These are phyloP conservation scores for Aspergillus thermomutatus DNA, from an alignment of 2,329 filamentous ascomycete genomes.

Conservation along the genomic window DNA sequence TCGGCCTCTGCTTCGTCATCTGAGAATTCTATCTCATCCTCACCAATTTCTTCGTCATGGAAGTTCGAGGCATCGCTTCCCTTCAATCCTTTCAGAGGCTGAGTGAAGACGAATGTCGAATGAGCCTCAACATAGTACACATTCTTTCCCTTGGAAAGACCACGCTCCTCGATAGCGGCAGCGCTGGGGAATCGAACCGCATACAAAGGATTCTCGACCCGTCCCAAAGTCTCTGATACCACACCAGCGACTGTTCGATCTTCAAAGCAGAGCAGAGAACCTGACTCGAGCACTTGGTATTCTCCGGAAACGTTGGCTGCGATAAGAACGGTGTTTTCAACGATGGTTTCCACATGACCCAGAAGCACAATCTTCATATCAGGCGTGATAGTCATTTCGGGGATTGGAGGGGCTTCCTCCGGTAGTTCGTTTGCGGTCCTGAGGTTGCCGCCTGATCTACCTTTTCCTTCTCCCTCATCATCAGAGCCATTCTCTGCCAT, in stretches of 20 bases:
- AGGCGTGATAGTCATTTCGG: constrained; percentile 71
- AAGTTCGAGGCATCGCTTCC: constrained; percentile 93
- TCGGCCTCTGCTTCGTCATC: constrained; percentile 93
- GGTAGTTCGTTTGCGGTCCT: constrained; percentile 77
- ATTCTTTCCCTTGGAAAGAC: constrained; percentile 64
- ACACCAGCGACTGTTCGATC: constrained; percentile 74
- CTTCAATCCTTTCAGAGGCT: constrained; percentile 73
- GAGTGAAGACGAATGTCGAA: constrained; percentile 81
- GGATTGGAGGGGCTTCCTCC: constrained; percentile 66
- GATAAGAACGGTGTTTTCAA: constrained; percentile 76
- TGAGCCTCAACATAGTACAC: constrained; percentile 78
- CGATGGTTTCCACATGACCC: constrained; percentile 70
- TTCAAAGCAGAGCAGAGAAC: constrained; percentile 76
- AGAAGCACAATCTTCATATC: constrained; percentile 75
- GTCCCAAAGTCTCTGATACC: constrained; percentile 80
- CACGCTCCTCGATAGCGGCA: constrained; percentile 64
- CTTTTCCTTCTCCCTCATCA: constrained; percentile 63
- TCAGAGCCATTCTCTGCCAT: constrained; percentile 75
- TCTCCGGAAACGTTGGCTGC: constrained; percentile 76
- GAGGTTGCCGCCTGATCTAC: constrained; percentile 49
- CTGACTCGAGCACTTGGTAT: constrained; percentile 78
- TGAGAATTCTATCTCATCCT: constrained; percentile 90
- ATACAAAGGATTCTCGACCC: constrained; percentile 83
- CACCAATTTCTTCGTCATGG: constrained; percentile 83
- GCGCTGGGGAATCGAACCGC: constrained; percentile 70